phyloP scores from a whole-genome alignment of 148 eudicot genomes.

The Rhododendron simsii region DNA sequence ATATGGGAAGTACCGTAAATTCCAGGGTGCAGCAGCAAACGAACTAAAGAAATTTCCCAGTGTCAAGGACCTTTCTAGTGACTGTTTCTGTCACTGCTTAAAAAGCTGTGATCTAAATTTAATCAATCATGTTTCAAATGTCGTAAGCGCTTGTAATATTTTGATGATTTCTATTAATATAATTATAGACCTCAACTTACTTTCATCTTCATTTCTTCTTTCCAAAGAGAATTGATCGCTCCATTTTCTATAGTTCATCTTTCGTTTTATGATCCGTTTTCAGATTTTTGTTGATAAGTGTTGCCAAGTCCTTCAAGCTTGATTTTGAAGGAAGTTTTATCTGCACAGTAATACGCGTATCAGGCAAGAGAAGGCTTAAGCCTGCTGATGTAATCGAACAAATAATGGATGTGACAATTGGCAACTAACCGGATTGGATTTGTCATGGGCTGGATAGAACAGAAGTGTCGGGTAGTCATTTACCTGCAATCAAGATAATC shows the following conservation, averaged over 20 bases:
- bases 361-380: not conserved
- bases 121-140: not conserved
- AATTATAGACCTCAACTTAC: not conserved
- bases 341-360: slow-evolving; percentile 33
- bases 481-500: slow-evolving; percentile 37
- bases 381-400: not conserved
- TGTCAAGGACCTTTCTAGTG: not conserved
- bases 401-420: not conserved
- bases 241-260: slow-evolving; percentile 63
- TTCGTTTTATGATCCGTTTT: slow-evolving; percentile 37
- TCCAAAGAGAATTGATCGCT: not conserved
- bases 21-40: not conserved
- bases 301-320: slow-evolving; percentile 71
- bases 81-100: not conserved
- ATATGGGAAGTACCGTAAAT: not conserved
- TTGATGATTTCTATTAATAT: not conserved
- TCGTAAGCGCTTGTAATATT: not conserved
- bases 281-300: slow-evolving; percentile 61
- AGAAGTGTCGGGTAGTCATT: slow-evolving; percentile 73
- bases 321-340: slow-evolving; percentile 60
- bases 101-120: not conserved
- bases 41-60: not conserved
- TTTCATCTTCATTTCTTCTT: not conserved
- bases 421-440: slow-evolving; percentile 59
- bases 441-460: slow-evolving; percentile 70